Base-by-base conservation (phyloP, 2,329 filamentous ascomycete genomes). In the Juglanconis sp. region DNA sequence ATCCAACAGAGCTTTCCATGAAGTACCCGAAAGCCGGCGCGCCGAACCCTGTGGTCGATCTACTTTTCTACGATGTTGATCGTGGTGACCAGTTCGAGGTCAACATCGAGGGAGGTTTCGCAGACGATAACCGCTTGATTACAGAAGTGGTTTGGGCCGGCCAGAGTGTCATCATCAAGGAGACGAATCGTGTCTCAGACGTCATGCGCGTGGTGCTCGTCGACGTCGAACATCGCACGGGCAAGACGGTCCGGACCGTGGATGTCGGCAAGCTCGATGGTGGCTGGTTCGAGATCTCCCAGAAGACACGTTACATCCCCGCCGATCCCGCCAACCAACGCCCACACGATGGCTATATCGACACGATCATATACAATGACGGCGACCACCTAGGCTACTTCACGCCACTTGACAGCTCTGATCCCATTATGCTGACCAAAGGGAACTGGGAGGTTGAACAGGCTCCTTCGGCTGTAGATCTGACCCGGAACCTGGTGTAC, bases 11-110 rank as follows among this genome's bases (percentile, higher is more conserved):
- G 40, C 86, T 89, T 64, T 79, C 92, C 67, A 96, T 99, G 83
- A 99, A 99, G 74, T 99, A 99, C 69, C 96, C 95, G 52, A 98
- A 98, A 74, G 90, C 95, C 24, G 96, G 95, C 3, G 88, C 93
- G 2, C 92, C 94, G 51, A 99, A 99, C 72, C 95, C 95, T 0
- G 85, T 91, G 13, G 94, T 99, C 4, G 87, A 92, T 63, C 77
- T 99, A 36, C 83, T 91, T 57, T 96, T 98, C 74, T 98, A 94
- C 73, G 93, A 98, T 66, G 80, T 97, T 24, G 81, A 80, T 9
- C 89, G 88, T 68, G 83, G 83, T 1, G 87, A 96, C 61, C 83
- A 89, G 8, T 98, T 98, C 70, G 84, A 86, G 17, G 90, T 98
- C 34, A 81, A 89, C 8, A 88, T 94, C 53, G 80, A 87, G 0